These are phyloP conservation scores for Panicum virgatum DNA, from an alignment of 202 grass and related monocot species.

Conservation along the genomic window DNA sequence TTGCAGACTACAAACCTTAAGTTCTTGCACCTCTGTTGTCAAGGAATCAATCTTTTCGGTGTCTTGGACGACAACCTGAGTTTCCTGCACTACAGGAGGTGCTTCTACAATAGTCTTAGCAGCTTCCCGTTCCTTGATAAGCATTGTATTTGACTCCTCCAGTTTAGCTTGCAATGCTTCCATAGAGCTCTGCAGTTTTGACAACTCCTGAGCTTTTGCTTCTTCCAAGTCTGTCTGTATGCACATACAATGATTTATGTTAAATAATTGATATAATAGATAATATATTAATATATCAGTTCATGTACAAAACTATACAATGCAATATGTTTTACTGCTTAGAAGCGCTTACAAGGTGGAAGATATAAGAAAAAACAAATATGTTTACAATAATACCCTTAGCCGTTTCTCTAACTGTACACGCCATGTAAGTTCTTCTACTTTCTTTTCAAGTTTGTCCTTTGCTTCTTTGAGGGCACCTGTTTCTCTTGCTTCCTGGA, in stretches of 20 bases:
- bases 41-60: conserved; percentile 85
- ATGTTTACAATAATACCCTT: conserved; percentile 67
- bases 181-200: conserved; percentile 81
- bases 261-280: conserved; percentile 40
- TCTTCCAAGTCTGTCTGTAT: conserved; percentile 91
- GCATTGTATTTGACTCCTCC: conserved; percentile 71
- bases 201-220: conserved; percentile 78
- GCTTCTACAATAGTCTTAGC: conserved; percentile 74
- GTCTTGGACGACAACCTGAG: conserved; percentile 83
- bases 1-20: conserved; percentile 61
- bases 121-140: conserved; percentile 82
- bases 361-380: conserved; percentile 25
- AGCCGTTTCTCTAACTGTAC: conserved; percentile 91
- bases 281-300: neutral
- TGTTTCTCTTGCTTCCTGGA: conserved; percentile 96
- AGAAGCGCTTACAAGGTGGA: conserved; percentile 8
- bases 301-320: neutral
- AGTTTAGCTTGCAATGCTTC: conserved; percentile 86
- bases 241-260: conserved; percentile 42
- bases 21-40: conserved; percentile 71
- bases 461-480: conserved; percentile 98
- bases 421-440: conserved; percentile 98
- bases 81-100: conserved; percentile 84
- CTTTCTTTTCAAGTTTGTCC: conserved; percentile 99
- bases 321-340: conserved; percentile 20